These are phyloP conservation scores for Capsicum rhomboideum DNA, from an alignment of 257 asterid species.

Conservation along the genomic window DNA sequence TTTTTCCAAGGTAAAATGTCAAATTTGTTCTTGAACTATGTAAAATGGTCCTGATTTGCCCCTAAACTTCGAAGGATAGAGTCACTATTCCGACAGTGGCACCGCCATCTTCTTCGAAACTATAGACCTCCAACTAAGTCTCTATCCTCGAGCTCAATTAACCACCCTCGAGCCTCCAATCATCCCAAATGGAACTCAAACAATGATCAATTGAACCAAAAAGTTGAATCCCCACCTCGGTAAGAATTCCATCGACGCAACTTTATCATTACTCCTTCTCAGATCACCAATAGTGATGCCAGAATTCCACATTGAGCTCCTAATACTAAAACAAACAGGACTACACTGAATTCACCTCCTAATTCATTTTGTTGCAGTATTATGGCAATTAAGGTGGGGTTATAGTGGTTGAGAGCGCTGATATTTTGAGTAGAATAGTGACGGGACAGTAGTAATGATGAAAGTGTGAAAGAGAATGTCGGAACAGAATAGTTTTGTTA, in stretches of 20 bases:
- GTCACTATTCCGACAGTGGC: not conserved
- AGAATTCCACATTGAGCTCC: not conserved
- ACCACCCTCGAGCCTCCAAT: not conserved
- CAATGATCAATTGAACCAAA: too few relatives aligned
- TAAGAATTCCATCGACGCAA: too few relatives aligned
- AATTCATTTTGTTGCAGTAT: not conserved
- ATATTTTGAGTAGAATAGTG: too few relatives aligned
- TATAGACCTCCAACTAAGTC: not conserved
- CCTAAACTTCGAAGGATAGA: not conserved
- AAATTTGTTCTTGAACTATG: not conserved
- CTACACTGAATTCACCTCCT: not conserved
- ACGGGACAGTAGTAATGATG: too few relatives aligned
- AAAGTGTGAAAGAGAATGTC: too few relatives aligned
- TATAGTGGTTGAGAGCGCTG: too few relatives aligned
- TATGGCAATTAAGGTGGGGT: not conserved
- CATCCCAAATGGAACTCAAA: not conserved
- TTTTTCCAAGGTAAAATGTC: not conserved
- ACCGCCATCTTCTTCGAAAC: not conserved
- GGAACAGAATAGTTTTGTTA: too few relatives aligned
- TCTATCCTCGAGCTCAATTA: not conserved
- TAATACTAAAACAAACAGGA: not conserved
- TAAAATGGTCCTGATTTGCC: not conserved
- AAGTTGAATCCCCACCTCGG: too few relatives aligned
- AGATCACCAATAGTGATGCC: not conserved
- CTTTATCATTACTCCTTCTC: too few relatives aligned